A percentile compares a stretch with the other conserved stretches of the same genome.
Conservation (phyloP, 495 filamentous ascomycete genomes). For the Aspergillus indologenus region DNA sequence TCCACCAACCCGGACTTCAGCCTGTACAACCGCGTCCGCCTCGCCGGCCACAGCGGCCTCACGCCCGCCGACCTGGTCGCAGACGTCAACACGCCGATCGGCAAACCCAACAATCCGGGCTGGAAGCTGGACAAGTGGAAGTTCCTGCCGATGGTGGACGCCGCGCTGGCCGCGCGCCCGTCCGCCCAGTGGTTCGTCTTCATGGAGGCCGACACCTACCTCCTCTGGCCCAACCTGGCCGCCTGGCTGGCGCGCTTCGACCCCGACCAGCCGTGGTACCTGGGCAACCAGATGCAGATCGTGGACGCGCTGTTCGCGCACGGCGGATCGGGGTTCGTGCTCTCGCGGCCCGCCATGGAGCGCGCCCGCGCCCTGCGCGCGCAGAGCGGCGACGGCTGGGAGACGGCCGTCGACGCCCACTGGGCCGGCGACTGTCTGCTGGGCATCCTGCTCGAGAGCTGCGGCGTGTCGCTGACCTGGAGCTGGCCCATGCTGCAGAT, state of each 20-base stretch:
- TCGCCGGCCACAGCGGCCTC: constrained; percentile 33
- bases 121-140: constrained; percentile 73
- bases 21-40: constrained; percentile 40
- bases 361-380: constrained; percentile 21
- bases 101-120: constrained; percentile 44
- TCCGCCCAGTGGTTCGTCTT: constrained; percentile 64
- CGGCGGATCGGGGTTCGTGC: constrained; percentile 62
- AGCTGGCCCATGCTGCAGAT: constrained; percentile 37
- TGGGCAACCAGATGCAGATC: constrained; percentile 53
- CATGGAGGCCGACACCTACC: constrained; percentile 65
- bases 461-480: constrained; percentile 32
- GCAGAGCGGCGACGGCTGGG: constrained; percentile 23
- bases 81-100: constrained; percentile 32
- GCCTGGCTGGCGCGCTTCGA: constrained; percentile 53
- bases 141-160: constrained; percentile 62
- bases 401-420: constrained; percentile 26
- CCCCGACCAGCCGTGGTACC: constrained; percentile 46
- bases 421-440: constrained; percentile 48
- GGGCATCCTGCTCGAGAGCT: constrained; percentile 39
- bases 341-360: constrained; percentile 39
- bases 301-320: constrained; percentile 54
- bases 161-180: constrained; percentile 49
- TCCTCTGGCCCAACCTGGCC: constrained; percentile 61
- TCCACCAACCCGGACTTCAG: constrained; percentile 41
- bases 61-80: constrained; percentile 24